phyloP scores from a whole-genome alignment of 1,284 basidiomycete species.

The Pholiota adiposa region DNA sequence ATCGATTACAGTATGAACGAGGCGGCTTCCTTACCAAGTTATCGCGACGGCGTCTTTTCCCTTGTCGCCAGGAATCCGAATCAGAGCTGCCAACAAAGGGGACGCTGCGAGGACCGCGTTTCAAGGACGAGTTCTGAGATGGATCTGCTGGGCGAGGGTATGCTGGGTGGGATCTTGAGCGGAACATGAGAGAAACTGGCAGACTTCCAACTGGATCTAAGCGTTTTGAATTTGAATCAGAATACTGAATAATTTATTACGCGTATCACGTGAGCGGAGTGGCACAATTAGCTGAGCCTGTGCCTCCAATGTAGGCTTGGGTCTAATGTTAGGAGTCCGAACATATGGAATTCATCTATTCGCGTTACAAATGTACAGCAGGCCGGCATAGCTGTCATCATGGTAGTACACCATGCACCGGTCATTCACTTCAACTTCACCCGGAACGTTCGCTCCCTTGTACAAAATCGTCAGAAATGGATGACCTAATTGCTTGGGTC shows the following conservation, averaged over 20 bases:
- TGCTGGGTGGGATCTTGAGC: conserved; percentile 57
- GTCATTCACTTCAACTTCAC: background rate
- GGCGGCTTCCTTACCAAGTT: conserved; percentile 38
- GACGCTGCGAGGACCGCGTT: conserved; percentile 15
- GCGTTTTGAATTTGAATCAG: background rate
- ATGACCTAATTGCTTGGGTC: background rate
- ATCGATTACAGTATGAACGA: background rate
- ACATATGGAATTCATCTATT: conserved; percentile 5
- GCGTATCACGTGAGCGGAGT: conserved; percentile 9
- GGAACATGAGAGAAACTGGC: conserved; percentile 33
- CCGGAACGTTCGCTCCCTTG: background rate
- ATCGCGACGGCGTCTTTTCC: conserved; percentile 57
- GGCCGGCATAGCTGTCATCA: conserved; percentile 15
- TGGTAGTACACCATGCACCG: conserved; percentile 22
- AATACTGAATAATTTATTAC: conserved; percentile 2
- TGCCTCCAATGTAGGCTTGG: no score
- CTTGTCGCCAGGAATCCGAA: conserved; percentile 52
- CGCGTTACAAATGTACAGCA: conserved; percentile 12
- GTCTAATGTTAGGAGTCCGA: no score
- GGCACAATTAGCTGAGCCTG: no score
- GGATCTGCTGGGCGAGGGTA: conserved; percentile 32
- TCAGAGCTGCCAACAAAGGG: conserved; percentile 35
- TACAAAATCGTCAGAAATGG: background rate
- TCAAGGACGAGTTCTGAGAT: conserved; percentile 34
- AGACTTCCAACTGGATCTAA: background rate